These are phyloP conservation scores for Phytophthora pistaciae DNA, from an alignment of 352 stramenopile species.

Conservation along the genomic window DNA sequence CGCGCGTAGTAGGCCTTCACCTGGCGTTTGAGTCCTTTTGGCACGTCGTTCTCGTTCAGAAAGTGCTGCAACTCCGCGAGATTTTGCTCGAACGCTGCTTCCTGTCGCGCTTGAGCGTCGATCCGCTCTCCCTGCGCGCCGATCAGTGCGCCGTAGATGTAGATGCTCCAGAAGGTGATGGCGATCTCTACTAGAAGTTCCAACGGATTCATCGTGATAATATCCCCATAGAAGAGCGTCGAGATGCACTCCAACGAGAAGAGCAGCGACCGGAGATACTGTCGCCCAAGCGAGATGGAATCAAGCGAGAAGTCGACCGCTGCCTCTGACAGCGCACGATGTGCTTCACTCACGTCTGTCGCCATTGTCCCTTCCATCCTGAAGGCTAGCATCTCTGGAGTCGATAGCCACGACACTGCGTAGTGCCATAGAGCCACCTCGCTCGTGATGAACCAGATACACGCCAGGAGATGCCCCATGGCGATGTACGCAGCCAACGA, in stretches of 20 bases:
- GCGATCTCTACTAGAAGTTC: slow-evolving; percentile 64
- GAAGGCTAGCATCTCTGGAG: slow-evolving; percentile 51
- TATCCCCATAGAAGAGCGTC: slow-evolving; percentile 79
- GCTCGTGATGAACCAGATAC: slow-evolving; percentile 59
- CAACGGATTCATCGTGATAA: slow-evolving; percentile 70
- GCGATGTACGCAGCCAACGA: slow-evolving; percentile 52
- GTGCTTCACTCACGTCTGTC: slow-evolving; percentile 7
- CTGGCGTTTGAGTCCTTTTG: slow-evolving; percentile 69
- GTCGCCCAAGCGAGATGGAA: slow-evolving; percentile 47
- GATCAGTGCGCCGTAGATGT: slow-evolving; percentile 75
- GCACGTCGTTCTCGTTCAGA: slow-evolving; percentile 68
- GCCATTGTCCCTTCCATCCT: background rate
- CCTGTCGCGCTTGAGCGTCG: slow-evolving; percentile 46
- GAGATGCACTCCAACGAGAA: slow-evolving; percentile 77
- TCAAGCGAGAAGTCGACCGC: slow-evolving; percentile 26
- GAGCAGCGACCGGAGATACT: slow-evolving; percentile 74
- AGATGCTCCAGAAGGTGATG: slow-evolving; percentile 72
- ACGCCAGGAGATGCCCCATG: slow-evolving; percentile 67
- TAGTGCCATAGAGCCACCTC: slow-evolving; percentile 47
- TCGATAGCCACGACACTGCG: slow-evolving; percentile 66
- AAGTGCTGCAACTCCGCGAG: slow-evolving; percentile 77
- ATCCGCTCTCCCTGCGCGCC: slow-evolving; percentile 65
- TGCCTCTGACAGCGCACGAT: background rate
- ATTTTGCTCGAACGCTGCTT: slow-evolving; percentile 73
- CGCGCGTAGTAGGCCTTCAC: slow-evolving; percentile 79